These are phyloP conservation scores for Rhizopogon sp. DNA, from an alignment of 768 basidiomycete species.

Conservation along the genomic window DNA sequence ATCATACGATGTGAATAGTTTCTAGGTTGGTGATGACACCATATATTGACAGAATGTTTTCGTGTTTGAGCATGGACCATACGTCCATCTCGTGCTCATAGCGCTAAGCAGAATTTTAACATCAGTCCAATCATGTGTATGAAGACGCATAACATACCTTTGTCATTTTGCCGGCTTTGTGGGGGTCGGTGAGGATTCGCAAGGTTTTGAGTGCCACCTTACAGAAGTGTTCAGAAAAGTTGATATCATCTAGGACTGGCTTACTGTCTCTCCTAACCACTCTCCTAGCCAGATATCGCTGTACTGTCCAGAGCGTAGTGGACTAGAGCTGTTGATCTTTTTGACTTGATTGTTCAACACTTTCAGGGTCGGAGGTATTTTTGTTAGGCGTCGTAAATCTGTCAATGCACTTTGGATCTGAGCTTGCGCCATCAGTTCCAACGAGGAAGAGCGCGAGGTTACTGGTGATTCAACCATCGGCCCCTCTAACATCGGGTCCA, in stretches of 20 bases:
- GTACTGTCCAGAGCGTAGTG: slow-evolving; percentile 47
- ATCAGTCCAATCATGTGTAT: neutral
- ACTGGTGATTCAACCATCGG: slow-evolving; percentile 18
- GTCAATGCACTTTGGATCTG: slow-evolving; percentile 43
- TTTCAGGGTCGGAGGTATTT: slow-evolving; percentile 49
- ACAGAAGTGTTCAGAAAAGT: neutral
- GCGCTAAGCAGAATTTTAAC: slow-evolving; percentile 29
- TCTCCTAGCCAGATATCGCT: slow-evolving; percentile 51
- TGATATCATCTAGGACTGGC: neutral
- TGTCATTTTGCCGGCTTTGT: slow-evolving; percentile 37
- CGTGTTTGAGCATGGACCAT: slow-evolving; percentile 47
- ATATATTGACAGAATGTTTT: slow-evolving; percentile 44
- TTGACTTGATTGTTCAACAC: slow-evolving; percentile 49
- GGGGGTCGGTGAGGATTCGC: slow-evolving; percentile 38
- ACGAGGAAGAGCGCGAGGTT: slow-evolving; percentile 17
- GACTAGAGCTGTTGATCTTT: slow-evolving; percentile 28
- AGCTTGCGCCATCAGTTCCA: slow-evolving; percentile 22
- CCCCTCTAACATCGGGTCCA: slow-evolving; percentile 7
- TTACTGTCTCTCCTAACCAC: slow-evolving; percentile 52
- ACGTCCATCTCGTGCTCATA: slow-evolving; percentile 52
- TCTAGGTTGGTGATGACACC: slow-evolving; percentile 53
- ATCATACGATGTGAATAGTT: slow-evolving; percentile 43
- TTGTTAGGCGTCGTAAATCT: slow-evolving; percentile 44
- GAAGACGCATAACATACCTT: slow-evolving; percentile 7
- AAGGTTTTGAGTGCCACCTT: slow-evolving; percentile 58